phyloP scores from a whole-genome alignment of 306 rosid species.

The Mimosa pudica region DNA sequence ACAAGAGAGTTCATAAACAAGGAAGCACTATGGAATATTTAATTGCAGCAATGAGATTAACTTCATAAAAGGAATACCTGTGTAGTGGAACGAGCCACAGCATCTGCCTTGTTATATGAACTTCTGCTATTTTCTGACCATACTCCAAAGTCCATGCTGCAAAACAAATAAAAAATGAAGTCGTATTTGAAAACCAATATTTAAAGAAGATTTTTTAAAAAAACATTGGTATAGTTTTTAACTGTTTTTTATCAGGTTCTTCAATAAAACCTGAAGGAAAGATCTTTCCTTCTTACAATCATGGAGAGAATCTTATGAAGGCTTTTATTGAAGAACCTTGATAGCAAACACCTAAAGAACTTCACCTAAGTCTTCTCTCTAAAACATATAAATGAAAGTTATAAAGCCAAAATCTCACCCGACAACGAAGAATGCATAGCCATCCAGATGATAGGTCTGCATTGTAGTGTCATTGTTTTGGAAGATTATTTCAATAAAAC shows the following conservation, averaged over 20 bases:
- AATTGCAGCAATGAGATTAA: background rate
- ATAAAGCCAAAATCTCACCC: conserved; percentile 64
- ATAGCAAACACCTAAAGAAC: background rate
- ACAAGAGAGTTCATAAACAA: conserved; percentile 21
- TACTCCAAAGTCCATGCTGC: conserved; percentile 85
- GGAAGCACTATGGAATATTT: background rate
- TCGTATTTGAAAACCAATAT: conserved; percentile 21
- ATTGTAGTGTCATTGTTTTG: conserved; percentile 83
- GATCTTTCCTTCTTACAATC: background rate
- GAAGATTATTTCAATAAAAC: conserved; percentile 83
- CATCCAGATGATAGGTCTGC: conserved; percentile 85
- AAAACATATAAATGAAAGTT: background rate
- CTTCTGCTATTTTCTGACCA: conserved; percentile 90
- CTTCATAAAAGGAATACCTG: conserved; percentile 53
- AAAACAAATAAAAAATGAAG: conserved; percentile 37
- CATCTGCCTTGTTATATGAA: conserved; percentile 83
- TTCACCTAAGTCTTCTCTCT: background rate
- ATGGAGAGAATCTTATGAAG: background rate
- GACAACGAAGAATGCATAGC: conserved; percentile 79
- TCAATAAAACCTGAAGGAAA: background rate
- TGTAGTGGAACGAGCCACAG: conserved; percentile 75
- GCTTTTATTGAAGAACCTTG: background rate
- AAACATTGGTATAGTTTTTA: background rate
- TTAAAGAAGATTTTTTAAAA: background rate
- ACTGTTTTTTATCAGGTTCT: background rate